Evolutionary conservation across 177 flowering plant genomes (phyloP).

Genomic region (Vitis hybrid): DNA sequence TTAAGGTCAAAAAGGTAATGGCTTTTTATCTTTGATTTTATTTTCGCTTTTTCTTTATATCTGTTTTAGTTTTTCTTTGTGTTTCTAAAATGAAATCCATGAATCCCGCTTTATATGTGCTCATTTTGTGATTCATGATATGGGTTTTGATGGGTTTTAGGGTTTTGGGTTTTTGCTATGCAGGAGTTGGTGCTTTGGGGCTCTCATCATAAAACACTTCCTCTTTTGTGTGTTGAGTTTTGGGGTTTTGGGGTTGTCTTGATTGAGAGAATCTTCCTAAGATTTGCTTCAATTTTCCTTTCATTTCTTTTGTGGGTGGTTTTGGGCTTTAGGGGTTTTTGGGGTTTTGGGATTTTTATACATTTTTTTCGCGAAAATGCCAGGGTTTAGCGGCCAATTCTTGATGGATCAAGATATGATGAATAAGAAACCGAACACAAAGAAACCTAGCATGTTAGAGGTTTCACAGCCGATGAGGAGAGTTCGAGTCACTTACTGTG

Average conservation of each 20-base stretch:
- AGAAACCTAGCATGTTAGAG: background rate
- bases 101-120: no score
- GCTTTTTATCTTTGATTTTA: background rate
- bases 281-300: slow-evolving; percentile 1
- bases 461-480: slow-evolving; percentile 6
- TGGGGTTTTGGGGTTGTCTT: slow-evolving; percentile 11
- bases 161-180: slow-evolving; percentile 2
- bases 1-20: slow-evolving; percentile 15
- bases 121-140: background rate
- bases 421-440: background rate
- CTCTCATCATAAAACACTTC: background rate
- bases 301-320: background rate
- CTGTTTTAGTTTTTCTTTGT: background rate
- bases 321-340: background rate
- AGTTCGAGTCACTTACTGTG: slow-evolving; percentile 25
- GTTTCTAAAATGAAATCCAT: background rate
- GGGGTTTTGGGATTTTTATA: background rate
- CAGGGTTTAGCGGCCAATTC: slow-evolving; percentile 6
- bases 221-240: slow-evolving; percentile 1
- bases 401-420: background rate
- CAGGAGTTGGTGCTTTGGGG: slow-evolving; percentile 15
- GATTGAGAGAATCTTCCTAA: slow-evolving; percentile 3
- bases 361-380: slow-evolving; percentile 1
- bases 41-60: background rate
- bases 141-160: slow-evolving; percentile 5